Evolutionary conservation across 2,329 filamentous ascomycete genomes (phyloP).

Genomic region (Xylaria sp.): DNA sequence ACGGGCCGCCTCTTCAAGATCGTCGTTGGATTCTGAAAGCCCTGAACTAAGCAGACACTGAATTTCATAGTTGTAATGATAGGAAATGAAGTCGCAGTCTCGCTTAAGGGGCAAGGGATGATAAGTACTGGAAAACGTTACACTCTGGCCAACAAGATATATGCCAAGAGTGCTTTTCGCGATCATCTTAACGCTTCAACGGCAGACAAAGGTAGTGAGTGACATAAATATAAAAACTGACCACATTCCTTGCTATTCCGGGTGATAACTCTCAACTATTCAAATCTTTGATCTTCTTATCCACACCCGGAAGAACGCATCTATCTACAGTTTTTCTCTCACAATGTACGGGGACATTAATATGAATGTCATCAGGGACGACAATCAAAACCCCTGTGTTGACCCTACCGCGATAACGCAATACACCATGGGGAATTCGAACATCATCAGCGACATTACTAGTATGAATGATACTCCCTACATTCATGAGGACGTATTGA

Average conservation of each 20-base stretch:
- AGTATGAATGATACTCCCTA: neutral
- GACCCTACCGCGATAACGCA: constrained; percentile 5
- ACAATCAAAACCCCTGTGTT: constrained; percentile 2
- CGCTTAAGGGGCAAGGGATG: neutral
- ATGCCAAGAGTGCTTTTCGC: neutral
- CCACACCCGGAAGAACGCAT: neutral
- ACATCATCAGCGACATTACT: neutral
- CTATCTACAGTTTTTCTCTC: neutral
- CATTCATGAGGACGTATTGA: neutral
- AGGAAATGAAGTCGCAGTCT: neutral
- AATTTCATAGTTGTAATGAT: constrained; percentile 5
- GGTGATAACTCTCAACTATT: neutral
- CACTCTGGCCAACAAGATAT: neutral
- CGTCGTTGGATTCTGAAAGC: neutral
- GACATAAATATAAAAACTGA: neutral
- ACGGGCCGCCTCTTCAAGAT: neutral
- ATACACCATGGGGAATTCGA: neutral
- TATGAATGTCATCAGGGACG: neutral
- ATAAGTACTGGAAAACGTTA: neutral
- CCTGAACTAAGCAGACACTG: neutral
- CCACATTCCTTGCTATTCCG: neutral
- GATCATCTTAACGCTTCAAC: too few relatives aligned
- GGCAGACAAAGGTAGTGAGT: neutral
- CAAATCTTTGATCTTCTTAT: neutral
- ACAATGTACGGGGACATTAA: constrained; percentile 10